These are phyloP conservation scores for Seiridium cupressi DNA, from an alignment of 2,329 filamentous ascomycete genomes.

Conservation along the genomic window DNA sequence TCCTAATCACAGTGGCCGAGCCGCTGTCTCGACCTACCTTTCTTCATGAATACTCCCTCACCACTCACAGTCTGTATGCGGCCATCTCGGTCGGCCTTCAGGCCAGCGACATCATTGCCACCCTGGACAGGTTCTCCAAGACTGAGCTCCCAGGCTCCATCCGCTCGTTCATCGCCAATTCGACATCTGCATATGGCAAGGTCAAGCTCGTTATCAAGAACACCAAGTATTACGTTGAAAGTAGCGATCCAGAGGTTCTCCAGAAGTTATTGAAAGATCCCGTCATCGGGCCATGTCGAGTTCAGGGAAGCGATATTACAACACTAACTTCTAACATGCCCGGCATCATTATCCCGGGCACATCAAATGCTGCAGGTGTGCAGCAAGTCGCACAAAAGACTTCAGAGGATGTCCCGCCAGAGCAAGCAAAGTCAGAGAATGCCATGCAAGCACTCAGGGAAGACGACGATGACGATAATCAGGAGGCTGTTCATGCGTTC, in stretches of 20 bases:
- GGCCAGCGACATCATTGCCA: constrained; percentile 84
- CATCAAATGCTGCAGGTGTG: constrained; percentile 86
- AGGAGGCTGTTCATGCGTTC: constrained; percentile 88
- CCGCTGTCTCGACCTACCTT: constrained; percentile 86
- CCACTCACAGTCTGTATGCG: constrained; percentile 89
- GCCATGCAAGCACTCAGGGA: constrained; percentile 72
- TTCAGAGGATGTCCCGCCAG: constrained; percentile 41
- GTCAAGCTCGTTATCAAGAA: constrained; percentile 94
- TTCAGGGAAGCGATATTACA: constrained; percentile 70
- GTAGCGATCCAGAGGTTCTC: constrained; percentile 80
- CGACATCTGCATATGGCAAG: constrained; percentile 90
- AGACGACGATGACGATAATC: constrained; percentile 83
- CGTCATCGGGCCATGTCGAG: constrained; percentile 74
- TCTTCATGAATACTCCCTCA: constrained; percentile 91
- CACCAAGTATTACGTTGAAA: constrained; percentile 93
- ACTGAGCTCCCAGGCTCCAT: constrained; percentile 82
- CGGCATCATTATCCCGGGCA: constrained; percentile 88
- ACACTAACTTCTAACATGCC: constrained; percentile 83
- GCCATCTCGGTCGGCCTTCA: constrained; percentile 93
- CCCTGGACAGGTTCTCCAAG: constrained; percentile 85
- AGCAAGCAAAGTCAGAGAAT: constrained; percentile 58
- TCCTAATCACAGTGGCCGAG: constrained; percentile 93
- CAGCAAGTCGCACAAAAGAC: constrained; percentile 58
- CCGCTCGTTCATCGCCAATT: constrained; percentile 72
- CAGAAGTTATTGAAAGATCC: constrained; percentile 84